These are phyloP conservation scores for Pythium sukuiense DNA, from an alignment of 352 stramenopile species.

Conservation along the genomic window DNA sequence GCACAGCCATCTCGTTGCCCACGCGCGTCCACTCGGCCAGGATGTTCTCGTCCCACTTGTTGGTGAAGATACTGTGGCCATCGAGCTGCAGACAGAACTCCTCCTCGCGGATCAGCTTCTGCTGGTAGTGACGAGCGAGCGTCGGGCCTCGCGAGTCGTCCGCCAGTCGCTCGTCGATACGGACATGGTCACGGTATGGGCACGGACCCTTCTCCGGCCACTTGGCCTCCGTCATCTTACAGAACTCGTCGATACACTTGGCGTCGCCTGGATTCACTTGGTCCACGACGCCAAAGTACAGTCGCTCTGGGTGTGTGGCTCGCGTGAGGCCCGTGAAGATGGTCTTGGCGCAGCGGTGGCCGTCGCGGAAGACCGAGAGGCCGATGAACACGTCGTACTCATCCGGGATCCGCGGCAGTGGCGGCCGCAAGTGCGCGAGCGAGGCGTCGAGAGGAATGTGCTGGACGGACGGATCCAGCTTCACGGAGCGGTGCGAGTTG, in stretches of 20 bases:
- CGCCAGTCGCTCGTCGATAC: conserved; percentile 61
- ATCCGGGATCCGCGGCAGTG: conserved; percentile 45
- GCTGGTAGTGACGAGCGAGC: conserved; percentile 77
- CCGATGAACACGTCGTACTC: conserved; percentile 69
- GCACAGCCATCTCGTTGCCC: conserved; percentile 83
- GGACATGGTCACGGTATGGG: conserved; percentile 70
- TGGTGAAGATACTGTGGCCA: conserved; percentile 86
- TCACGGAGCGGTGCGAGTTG: conserved; percentile 19
- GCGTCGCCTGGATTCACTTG: conserved; percentile 73
- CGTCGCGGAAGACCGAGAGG: conserved; percentile 81
- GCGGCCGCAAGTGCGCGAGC: conserved; percentile 47
- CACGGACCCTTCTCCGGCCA: conserved; percentile 67
- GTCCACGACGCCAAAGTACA: conserved; percentile 85
- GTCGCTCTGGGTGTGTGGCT: conserved; percentile 59
- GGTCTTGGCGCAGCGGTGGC: conserved; percentile 78
- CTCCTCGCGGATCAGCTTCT: conserved; percentile 71
- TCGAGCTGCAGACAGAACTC: conserved; percentile 88
- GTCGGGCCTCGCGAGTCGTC: conserved; percentile 78
- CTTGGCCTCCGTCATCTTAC: conserved; percentile 64
- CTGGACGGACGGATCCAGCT: conserved; percentile 66
- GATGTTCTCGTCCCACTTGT: conserved; percentile 76
- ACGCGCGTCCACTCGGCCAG: conserved; percentile 74
- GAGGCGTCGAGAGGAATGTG: conserved; percentile 54
- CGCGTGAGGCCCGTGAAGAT: conserved; percentile 79
- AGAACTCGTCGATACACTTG: conserved; percentile 76